Conservation (phyloP, 2,329 filamentous ascomycete genomes). For the Sporothrix humicola region DNA sequence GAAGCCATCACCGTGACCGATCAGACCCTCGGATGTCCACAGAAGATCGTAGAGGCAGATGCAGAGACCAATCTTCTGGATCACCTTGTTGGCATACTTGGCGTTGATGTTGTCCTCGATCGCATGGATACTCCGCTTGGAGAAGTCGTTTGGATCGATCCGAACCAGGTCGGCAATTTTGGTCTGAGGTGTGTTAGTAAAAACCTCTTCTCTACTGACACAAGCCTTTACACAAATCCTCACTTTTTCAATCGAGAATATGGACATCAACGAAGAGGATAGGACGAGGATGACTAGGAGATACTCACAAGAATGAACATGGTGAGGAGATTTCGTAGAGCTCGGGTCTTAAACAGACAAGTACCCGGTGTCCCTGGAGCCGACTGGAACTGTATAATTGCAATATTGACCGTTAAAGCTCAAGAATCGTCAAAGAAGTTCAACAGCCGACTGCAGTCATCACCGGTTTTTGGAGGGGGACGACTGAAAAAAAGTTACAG, state of each 20-base stretch:
- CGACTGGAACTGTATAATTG: no score
- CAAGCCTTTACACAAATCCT: background rate
- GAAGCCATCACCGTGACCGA: slow-evolving; percentile 88
- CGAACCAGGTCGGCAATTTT: slow-evolving; percentile 94
- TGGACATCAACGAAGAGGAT: no score
- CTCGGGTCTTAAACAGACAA: no score
- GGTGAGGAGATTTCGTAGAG: background rate
- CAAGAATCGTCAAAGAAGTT: background rate
- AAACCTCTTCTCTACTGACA: background rate
- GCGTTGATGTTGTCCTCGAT: slow-evolving; percentile 97
- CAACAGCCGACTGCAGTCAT: background rate
- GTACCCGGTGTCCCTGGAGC: no score
- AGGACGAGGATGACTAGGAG: no score
- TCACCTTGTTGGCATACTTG: slow-evolving; percentile 94
- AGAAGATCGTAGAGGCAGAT: slow-evolving; percentile 92
- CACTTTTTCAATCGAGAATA: no score
- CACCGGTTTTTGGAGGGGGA: slow-evolving; percentile 28
- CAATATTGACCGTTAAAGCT: background rate
- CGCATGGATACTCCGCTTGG: slow-evolving; percentile 78
- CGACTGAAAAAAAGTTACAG: slow-evolving; percentile 32
- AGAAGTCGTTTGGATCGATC: slow-evolving; percentile 87
- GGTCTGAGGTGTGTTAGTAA: slow-evolving; percentile 61
- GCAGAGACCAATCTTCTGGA: slow-evolving; percentile 92
- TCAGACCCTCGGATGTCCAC: slow-evolving; percentile 87
- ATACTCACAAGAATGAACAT: slow-evolving; percentile 60